Evolutionary conservation across 2,329 filamentous ascomycete species (phyloP).

Genomic region (Talaromyces sp.): DNA sequence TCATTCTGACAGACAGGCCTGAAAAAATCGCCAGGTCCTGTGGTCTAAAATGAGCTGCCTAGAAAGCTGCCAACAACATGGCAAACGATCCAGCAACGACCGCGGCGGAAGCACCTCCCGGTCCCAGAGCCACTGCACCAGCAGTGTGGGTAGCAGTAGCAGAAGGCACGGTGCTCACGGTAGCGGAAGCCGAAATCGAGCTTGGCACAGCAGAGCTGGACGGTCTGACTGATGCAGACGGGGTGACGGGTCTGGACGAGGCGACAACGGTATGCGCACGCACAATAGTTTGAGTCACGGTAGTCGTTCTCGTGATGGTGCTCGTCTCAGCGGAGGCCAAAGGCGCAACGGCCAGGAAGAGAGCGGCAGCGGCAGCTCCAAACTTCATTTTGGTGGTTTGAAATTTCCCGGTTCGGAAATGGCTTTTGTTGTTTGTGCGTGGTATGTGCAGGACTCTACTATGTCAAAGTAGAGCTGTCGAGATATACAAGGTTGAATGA

Average conservation of each 20-base stretch:
- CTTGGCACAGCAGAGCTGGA: constrained; percentile 16
- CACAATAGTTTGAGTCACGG: constrained; percentile 37
- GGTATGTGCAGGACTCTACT: neutral
- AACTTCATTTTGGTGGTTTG: constrained; percentile 30
- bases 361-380: constrained; percentile 24
- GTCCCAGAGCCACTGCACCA: constrained; percentile 12
- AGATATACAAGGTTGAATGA: neutral
- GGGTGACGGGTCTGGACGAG: constrained; percentile 4
- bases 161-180: neutral
- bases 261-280: constrained; percentile 24
- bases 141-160: constrained; percentile 10
- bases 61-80: constrained; percentile 31
- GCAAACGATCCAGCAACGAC: constrained; percentile 34
- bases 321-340: constrained; percentile 26
- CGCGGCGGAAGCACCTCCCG: constrained; percentile 22
- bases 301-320: constrained; percentile 27
- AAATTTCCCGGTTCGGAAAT: neutral
- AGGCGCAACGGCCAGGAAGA: constrained; percentile 21
- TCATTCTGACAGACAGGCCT: constrained; percentile 3
- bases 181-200: neutral
- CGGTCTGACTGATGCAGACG: constrained; percentile 14
- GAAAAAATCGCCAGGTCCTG: neutral
- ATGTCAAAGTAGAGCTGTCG: neutral
- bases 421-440: neutral
- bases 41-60: constrained; percentile 11